Percentiles rank a stretch among this genome's conserved stretches.
These are phyloP conservation scores for Tetrapisispora nanseiensis DNA, from an alignment of 805 yeast genomes.

Conservation along the genomic window DNA sequence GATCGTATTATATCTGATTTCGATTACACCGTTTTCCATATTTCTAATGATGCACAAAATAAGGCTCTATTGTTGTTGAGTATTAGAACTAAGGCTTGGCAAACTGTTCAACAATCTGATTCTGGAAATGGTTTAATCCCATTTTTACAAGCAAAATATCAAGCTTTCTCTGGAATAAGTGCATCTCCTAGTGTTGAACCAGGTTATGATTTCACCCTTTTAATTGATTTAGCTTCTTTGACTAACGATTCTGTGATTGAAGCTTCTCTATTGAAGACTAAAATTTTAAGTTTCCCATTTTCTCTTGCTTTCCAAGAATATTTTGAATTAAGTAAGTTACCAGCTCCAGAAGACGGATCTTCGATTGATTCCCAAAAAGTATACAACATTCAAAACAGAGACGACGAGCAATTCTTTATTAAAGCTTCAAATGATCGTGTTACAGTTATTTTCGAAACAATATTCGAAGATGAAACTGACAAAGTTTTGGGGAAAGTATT, in stretches of 20 bases:
- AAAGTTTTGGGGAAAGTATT: slow-evolving; percentile 83
- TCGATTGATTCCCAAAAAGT: slow-evolving; percentile 21
- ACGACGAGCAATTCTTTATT: slow-evolving; percentile 82
- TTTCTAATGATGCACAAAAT: slow-evolving; percentile 63
- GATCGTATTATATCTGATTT: slow-evolving; percentile 91
- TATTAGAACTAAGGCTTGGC: slow-evolving; percentile 28
- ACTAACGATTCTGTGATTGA: slow-evolving; percentile 46
- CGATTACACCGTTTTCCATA: slow-evolving; percentile 89
- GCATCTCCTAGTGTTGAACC: slow-evolving; percentile 36
- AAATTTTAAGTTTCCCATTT: slow-evolving; percentile 88
- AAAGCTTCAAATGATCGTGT: slow-evolving; percentile 93
- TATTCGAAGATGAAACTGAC: slow-evolving; percentile 95
- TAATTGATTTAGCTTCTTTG: slow-evolving; percentile 53
- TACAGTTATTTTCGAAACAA: slow-evolving; percentile 89
- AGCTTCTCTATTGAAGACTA: slow-evolving; percentile 70
- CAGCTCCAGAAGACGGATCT: slow-evolving; percentile 19
- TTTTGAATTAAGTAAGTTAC: slow-evolving; percentile 44
- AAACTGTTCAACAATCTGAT: slow-evolving; percentile 16
- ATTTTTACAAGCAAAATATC: slow-evolving; percentile 17
- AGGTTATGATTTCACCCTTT: slow-evolving; percentile 74
- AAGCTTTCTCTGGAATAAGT: slow-evolving; percentile 16
- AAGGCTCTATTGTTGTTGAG: slow-evolving; percentile 35
- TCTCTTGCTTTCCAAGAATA: slow-evolving; percentile 75
- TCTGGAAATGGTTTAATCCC: slow-evolving; percentile 10
- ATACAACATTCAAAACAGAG: slow-evolving; percentile 65